Conservation (phyloP, 2,329 filamentous ascomycete genomes). For the Exophiala oligosperma region DNA sequence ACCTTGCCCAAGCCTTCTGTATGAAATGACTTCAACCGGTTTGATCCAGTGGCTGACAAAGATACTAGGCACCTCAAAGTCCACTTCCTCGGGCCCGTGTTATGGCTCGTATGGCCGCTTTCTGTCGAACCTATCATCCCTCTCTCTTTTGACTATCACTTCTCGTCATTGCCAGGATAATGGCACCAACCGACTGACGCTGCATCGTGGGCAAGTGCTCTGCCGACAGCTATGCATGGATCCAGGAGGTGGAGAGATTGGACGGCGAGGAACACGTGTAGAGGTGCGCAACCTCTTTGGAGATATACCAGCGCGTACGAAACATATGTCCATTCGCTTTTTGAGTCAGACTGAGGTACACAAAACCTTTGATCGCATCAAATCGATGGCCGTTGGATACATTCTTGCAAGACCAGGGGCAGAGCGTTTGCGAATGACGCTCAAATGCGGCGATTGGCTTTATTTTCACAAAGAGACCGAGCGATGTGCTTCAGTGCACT, state of each 20-base stretch:
- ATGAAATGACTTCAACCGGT: slow-evolving; percentile 36
- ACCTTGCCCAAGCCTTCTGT: slow-evolving; percentile 62
- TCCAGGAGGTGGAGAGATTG: slow-evolving; percentile 54
- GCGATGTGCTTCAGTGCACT: not conserved
- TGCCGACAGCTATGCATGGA: slow-evolving; percentile 60
- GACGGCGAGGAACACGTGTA: slow-evolving; percentile 71
- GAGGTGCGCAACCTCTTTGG: slow-evolving; percentile 81
- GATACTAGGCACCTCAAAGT: slow-evolving; percentile 74
- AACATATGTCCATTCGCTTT: slow-evolving; percentile 64
- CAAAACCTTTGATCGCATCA: slow-evolving; percentile 67
- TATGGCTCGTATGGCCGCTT: slow-evolving; percentile 75
- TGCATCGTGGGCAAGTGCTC: slow-evolving; percentile 59
- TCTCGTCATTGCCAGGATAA: slow-evolving; percentile 60
- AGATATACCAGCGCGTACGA: slow-evolving; percentile 85
- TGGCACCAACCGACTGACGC: slow-evolving; percentile 7
- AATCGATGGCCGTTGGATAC: slow-evolving; percentile 60
- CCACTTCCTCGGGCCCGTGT: slow-evolving; percentile 43
- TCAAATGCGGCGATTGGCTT: slow-evolving; percentile 1
- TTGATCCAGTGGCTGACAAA: slow-evolving; percentile 14
- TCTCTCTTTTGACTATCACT: slow-evolving; percentile 75
- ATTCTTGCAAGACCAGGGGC: slow-evolving; percentile 66
- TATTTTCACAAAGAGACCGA: slow-evolving; percentile 3
- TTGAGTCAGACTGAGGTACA: slow-evolving; percentile 54
- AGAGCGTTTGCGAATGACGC: slow-evolving; percentile 6
- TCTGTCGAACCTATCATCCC: slow-evolving; percentile 70